Percentiles rank a stretch among this genome's conserved stretches.
Evolutionary conservation across 345 rosid species (phyloP).

Genomic region (Nasturtium officinale): DNA sequence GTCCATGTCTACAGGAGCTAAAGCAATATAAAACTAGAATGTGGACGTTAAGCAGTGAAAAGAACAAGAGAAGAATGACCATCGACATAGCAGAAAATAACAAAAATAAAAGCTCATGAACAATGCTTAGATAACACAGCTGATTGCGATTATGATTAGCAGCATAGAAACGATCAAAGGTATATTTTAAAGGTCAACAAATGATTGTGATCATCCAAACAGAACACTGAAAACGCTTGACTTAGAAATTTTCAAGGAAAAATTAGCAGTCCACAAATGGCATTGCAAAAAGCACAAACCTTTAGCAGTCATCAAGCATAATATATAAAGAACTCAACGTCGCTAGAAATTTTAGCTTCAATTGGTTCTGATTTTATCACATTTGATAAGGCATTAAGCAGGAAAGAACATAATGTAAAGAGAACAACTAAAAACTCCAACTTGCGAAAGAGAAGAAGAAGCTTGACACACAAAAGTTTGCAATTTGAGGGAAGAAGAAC

Average conservation of each 20-base stretch:
- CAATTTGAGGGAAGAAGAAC: background rate
- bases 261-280: background rate
- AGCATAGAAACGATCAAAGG: background rate
- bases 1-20: conserved; percentile 1
- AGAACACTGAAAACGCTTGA: background rate
- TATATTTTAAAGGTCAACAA: background rate
- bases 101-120: background rate
- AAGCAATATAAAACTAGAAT: conserved; percentile 10
- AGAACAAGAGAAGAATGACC: background rate
- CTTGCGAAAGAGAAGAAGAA: background rate
- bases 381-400: background rate
- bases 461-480: background rate
- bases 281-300: conserved; percentile 17
- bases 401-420: background rate
- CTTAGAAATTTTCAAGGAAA: background rate
- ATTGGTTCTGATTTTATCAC: background rate
- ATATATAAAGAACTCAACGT: background rate
- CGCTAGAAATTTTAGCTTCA: background rate
- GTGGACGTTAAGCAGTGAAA: background rate
- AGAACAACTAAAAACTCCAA: background rate
- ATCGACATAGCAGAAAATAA: background rate
- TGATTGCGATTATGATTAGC: background rate
- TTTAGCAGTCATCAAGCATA: conserved; percentile 16
- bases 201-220: background rate
- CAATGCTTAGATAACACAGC: background rate